Conservation (phyloP, 352 stramenopile species). For the Blastocystis hominis region DNA sequence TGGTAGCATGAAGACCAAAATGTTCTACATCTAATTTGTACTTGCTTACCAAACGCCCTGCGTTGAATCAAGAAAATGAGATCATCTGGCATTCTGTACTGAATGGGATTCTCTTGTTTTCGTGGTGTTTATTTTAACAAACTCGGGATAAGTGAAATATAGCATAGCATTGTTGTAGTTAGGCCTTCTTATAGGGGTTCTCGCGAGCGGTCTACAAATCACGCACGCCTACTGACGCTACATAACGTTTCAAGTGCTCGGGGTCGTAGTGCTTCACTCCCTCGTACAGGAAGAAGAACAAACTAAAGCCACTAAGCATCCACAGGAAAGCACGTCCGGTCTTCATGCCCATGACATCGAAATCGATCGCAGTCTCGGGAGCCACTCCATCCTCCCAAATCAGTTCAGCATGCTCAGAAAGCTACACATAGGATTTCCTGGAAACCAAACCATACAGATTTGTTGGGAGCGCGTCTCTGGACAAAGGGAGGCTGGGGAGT, state of each 20-base stretch:
- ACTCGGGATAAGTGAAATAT: background rate
- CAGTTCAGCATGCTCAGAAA: conserved; percentile 46
- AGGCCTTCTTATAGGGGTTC: conserved; percentile 10
- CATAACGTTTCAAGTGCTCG: background rate
- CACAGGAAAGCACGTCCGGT: conserved; percentile 47
- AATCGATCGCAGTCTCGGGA: conserved; percentile 57
- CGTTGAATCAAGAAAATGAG: background rate
- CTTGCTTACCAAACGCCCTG: too few relatives aligned
- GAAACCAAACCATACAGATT: background rate
- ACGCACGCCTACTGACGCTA: background rate
- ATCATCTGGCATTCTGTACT: background rate
- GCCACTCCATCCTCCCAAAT: conserved; percentile 58
- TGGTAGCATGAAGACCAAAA: conserved; percentile 23
- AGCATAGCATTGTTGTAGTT: background rate
- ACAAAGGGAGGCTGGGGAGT: conserved; percentile 28
- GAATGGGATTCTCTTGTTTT: background rate
- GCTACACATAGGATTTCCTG: background rate
- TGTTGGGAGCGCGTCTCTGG: conserved; percentile 9
- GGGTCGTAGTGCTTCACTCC: conserved; percentile 46
- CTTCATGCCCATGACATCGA: conserved; percentile 31
- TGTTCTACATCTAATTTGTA: conserved; percentile 43
- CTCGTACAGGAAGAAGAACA: conserved; percentile 49
- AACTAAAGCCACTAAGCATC: conserved; percentile 14
- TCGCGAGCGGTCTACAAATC: conserved; percentile 28
- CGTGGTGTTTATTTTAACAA: background rate